Conservation (phyloP, 1,284 basidiomycete genomes). For the Athelia sp. region DNA sequence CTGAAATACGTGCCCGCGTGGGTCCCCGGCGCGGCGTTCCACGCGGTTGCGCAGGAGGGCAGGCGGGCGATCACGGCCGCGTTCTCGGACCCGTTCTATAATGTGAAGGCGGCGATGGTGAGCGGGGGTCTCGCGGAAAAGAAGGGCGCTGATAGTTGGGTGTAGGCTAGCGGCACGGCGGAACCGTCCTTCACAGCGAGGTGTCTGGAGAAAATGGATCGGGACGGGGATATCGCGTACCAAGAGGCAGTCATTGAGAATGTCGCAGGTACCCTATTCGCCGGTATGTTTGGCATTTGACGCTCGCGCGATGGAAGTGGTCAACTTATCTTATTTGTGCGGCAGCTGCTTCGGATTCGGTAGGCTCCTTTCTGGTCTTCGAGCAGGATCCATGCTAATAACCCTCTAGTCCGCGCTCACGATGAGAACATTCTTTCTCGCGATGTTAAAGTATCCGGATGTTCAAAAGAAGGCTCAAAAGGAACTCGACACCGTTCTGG, state of each 20-base stretch:
- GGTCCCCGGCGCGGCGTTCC: constrained; percentile 26
- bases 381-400: too few relatives aligned
- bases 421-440: constrained; percentile 16
- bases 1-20: constrained; percentile 21
- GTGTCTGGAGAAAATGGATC: not conserved
- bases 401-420: too few relatives aligned
- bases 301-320: not conserved
- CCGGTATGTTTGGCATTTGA: not conserved
- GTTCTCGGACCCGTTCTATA: not conserved
- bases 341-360: not conserved
- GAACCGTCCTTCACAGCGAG: not conserved
- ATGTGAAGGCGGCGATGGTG: not conserved
- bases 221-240: not conserved
- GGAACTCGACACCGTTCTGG: constrained; percentile 19
- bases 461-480: constrained; percentile 16
- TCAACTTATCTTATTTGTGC: not conserved
- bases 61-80: constrained; percentile 8
- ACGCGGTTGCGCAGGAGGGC: constrained; percentile 14
- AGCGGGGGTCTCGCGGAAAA: not conserved
- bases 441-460: constrained; percentile 18
- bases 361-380: not conserved
- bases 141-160: not conserved
- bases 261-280: not conserved
- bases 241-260: not conserved
- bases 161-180: not conserved